These are phyloP conservation scores for Metschnikowia cubensis DNA, from an alignment of 805 yeast genomes.

Conservation along the genomic window DNA sequence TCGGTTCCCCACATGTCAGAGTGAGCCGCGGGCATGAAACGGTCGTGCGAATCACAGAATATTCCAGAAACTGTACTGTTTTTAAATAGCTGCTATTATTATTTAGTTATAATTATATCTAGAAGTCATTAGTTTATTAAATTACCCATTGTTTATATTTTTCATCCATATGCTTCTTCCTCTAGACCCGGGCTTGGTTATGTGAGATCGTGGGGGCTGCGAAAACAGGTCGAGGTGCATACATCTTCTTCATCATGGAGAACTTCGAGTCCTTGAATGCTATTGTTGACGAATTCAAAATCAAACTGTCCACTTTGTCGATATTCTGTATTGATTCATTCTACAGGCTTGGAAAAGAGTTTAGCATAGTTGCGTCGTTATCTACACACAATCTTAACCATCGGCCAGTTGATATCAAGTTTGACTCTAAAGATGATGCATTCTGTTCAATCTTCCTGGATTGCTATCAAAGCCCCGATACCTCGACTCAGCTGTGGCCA, in stretches of 20 bases:
- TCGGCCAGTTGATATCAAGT: constrained; percentile 5
- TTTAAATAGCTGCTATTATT: neutral
- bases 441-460: constrained; percentile 19
- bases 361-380: neutral
- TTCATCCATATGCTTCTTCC: neutral
- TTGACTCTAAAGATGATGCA: constrained; percentile 11
- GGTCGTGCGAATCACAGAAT: constrained; percentile 1
- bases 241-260: constrained; percentile 16
- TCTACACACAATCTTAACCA: constrained; percentile 2
- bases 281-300: constrained; percentile 17
- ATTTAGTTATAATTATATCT: neutral
- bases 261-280: constrained; percentile 18
- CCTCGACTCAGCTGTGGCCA: neutral
- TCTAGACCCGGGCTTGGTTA: neutral
- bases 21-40: neutral
- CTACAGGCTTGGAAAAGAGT: constrained; percentile 6
- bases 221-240: neutral
- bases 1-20: constrained; percentile 8
- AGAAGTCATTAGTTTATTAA: too few relatives aligned
- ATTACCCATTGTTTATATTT: neutral
- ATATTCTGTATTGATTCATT: constrained; percentile 15
- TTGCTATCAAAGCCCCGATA: neutral
- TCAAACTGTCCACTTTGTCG: constrained; percentile 15
- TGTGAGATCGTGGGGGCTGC: neutral
- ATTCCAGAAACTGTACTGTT: neutral